These are phyloP conservation scores for Diaporthe helianthi DNA, from an alignment of 2,329 filamentous ascomycete species.

Conservation along the genomic window DNA sequence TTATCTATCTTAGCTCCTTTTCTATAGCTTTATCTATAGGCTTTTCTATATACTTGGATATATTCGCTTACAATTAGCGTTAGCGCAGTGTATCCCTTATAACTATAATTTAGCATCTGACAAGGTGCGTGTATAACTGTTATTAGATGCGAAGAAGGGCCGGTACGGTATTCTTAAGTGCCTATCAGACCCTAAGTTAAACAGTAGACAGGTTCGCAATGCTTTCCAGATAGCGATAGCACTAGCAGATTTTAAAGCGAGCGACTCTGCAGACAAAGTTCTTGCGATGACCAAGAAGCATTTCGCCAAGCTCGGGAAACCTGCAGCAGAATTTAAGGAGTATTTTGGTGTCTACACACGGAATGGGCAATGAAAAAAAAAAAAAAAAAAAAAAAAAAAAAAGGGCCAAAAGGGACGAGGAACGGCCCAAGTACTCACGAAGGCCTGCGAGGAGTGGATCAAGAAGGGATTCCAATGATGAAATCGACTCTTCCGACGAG, in stretches of 20 bases:
- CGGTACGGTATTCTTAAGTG: too few species aligned
- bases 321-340: background rate
- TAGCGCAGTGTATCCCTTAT: too few species aligned
- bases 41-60: too few species aligned
- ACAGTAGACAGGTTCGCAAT: slow-evolving; percentile 29
- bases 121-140: too few species aligned
- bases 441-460: background rate
- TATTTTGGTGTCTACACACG: background rate
- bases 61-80: too few species aligned
- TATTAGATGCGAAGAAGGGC: too few species aligned
- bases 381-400: background rate
- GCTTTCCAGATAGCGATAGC: slow-evolving; percentile 23
- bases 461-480: background rate
- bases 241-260: slow-evolving; percentile 3
- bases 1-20: too few species aligned
- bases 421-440: background rate
- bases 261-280: background rate
- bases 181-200: background rate
- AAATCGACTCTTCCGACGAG: background rate
- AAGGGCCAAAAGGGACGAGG: background rate
- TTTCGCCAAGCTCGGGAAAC: background rate
- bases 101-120: too few species aligned
- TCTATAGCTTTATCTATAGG: too few species aligned
- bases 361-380: background rate
- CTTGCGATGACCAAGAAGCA: background rate